A percentile compares a stretch with the other conserved stretches of the same genome.
These are phyloP conservation scores for Wickerhamomyces sp. DNA, from an alignment of 1,139 yeast species.

Conservation along the genomic window DNA sequence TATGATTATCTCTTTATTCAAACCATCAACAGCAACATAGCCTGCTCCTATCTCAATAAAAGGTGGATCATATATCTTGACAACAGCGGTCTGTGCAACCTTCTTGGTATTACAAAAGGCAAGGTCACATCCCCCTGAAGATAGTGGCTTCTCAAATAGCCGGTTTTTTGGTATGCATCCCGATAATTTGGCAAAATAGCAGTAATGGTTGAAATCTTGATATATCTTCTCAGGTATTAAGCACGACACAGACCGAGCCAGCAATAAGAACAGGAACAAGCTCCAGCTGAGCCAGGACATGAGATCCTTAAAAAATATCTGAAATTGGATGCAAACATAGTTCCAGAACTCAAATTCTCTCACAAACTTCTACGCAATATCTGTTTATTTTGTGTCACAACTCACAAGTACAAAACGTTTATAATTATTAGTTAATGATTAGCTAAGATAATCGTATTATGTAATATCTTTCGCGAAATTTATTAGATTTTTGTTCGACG, in stretches of 20 bases:
- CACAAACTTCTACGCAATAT: no score
- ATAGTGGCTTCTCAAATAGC: slow-evolving; percentile 7
- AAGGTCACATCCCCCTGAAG: slow-evolving; percentile 17
- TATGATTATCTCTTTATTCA: slow-evolving; percentile 35
- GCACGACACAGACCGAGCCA: neutral
- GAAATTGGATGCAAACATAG: no score
- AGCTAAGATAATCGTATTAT: no score
- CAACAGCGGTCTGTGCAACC: slow-evolving; percentile 8
- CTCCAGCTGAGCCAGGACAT: no score
- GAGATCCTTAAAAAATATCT: no score
- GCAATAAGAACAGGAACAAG: no score
- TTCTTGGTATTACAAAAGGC: slow-evolving; percentile 12
- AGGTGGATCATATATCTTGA: slow-evolving; percentile 15
- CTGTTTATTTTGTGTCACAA: no score
- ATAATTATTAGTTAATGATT: no score
- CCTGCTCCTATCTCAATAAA: slow-evolving; percentile 46
- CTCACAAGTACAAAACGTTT: no score
- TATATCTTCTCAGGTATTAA: slow-evolving; percentile 9
- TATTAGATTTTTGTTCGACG: no score
- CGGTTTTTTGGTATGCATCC: slow-evolving; percentile 17
- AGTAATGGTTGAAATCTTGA: slow-evolving; percentile 16
- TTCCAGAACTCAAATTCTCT: no score
- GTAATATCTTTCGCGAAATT: no score
- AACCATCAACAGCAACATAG: slow-evolving; percentile 40
- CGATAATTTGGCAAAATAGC: slow-evolving; percentile 16